Base-by-base conservation (phyloP, 2,329 filamentous ascomycete genomes). In the Botryotinia globosa region DNA sequence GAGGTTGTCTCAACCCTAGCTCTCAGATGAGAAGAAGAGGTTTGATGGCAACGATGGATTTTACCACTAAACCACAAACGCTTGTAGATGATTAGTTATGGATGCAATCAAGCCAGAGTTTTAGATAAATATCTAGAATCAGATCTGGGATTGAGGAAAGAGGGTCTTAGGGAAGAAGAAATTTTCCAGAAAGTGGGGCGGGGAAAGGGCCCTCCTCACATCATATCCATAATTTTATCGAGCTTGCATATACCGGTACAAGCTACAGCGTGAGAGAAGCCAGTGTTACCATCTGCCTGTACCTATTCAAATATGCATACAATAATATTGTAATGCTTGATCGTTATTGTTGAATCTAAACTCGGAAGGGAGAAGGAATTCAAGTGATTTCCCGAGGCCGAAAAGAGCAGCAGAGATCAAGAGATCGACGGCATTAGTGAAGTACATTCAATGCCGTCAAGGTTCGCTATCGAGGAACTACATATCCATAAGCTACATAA, bases 61-160 rank as follows among this genome's bases (percentile, higher is more conserved):
- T 73, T 74, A 73, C 73, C 65, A 73, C 54, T 74, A 74, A 74
- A 74, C 73, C 73, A 72, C 73, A 74, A 74, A 72, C 73, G 73
- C 73, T 66, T 56, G 25, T 29, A 9, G 6, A 56, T 18, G 51
- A 56, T 8, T 56, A 18, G 3, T 56, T 56, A 29, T 56, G 3
- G 51, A 29, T 18, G n/a, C 0, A 18, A 0, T 6, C 18, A 3
- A 56, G 0, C 4, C 51, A 56, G 6, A 29, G n/a, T 56, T 29
- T 56, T 56, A 29, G 4, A 29, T 56, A 56, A 18, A 18, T 56
- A 18, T 18, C 3, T 56, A 56, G 6, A 0, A 5, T 18, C 10
- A 9, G 7, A 29, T 32, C 3, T 29, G n/a, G n/a, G 7, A 16
- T 56, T 56, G n/a, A 8, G 51, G n/a, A 18, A 56, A 56, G 51